These are phyloP conservation scores for Fistulifera pelliculosa DNA, from an alignment of 108 stramenopile species.

Conservation along the genomic window DNA sequence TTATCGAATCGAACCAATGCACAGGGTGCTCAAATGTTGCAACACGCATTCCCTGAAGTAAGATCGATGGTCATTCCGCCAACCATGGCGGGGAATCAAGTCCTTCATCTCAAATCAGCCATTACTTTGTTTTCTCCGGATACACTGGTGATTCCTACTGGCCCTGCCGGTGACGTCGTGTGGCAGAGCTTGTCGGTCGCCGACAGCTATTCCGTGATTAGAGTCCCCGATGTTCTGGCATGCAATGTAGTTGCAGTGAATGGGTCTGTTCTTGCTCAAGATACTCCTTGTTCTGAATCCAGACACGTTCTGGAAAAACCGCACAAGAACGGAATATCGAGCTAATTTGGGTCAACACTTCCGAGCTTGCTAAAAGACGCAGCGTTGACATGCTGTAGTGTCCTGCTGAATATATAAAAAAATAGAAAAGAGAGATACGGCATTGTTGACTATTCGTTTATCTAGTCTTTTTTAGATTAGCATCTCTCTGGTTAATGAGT, in stretches of 20 bases:
- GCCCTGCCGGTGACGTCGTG: constrained; percentile 21
- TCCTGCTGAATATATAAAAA: constrained; percentile 8
- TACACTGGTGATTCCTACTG: constrained; percentile 43
- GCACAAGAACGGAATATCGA: constrained; percentile 34
- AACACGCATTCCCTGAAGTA: constrained; percentile 21
- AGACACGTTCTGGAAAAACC: constrained; percentile 26
- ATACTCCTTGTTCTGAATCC: constrained; percentile 28
- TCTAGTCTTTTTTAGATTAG: too few relatives aligned
- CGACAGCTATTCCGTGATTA: constrained; percentile 28
- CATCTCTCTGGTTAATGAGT: too few relatives aligned
- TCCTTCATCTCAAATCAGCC: constrained; percentile 62
- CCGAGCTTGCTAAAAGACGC: constrained; percentile 69
- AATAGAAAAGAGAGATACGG: too few relatives aligned
- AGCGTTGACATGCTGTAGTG: constrained; percentile 56
- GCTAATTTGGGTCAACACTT: constrained; percentile 20
- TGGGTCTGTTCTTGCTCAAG: constrained; percentile 49
- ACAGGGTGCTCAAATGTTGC: constrained; percentile 25
- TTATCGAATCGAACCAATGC: constrained; percentile 48
- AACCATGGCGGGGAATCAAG: constrained; percentile 9
- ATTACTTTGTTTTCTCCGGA: constrained; percentile 49
- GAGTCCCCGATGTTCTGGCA: constrained; percentile 41
- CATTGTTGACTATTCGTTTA: too few relatives aligned
- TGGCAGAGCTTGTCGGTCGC: constrained; percentile 26
- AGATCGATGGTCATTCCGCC: constrained; percentile 23
- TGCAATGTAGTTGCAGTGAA: constrained; percentile 61